phyloP scores from a whole-genome alignment of 352 stramenopile genomes.

The Pythium scleroteichum region DNA sequence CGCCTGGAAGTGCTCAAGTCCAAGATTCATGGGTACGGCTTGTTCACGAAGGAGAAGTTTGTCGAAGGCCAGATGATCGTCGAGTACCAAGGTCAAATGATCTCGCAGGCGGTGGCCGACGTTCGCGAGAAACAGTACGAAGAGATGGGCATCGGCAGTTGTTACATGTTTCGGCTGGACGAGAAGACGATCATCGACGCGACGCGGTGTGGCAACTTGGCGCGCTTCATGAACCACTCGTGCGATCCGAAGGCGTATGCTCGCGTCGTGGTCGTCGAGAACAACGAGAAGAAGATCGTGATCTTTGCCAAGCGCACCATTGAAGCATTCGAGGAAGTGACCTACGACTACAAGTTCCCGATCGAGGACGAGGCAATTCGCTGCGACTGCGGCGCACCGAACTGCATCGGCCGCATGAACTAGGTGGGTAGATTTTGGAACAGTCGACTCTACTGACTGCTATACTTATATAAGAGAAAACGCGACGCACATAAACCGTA shows the following conservation, averaged over 20 bases:
- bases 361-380: slow-evolving; percentile 94
- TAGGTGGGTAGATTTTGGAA: slow-evolving; percentile 35
- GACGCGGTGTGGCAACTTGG: slow-evolving; percentile 91
- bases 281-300: slow-evolving; percentile 95
- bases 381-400: slow-evolving; percentile 92
- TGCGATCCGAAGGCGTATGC: slow-evolving; percentile 94
- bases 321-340: slow-evolving; percentile 92
- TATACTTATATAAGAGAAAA: neutral
- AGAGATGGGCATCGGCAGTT: slow-evolving; percentile 91
- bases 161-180: slow-evolving; percentile 98
- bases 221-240: slow-evolving; percentile 97
- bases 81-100: slow-evolving; percentile 95
- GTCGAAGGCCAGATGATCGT: slow-evolving; percentile 95
- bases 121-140: slow-evolving; percentile 94
- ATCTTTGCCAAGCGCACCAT: slow-evolving; percentile 94
- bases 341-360: slow-evolving; percentile 97
- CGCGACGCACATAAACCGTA: too few species aligned
- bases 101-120: slow-evolving; percentile 91
- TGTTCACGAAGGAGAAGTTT: slow-evolving; percentile 94
- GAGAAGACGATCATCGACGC: slow-evolving; percentile 94
- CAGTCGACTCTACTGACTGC: neutral
- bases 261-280: slow-evolving; percentile 85
- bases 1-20: slow-evolving; percentile 91
- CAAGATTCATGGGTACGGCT: slow-evolving; percentile 95
- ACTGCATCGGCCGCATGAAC: slow-evolving; percentile 96